Percentiles rank a stretch among this genome's conserved stretches.
phyloP scores from a whole-genome alignment of 108 stramenopile species.

The Aureococcus anophagefferens region DNA sequence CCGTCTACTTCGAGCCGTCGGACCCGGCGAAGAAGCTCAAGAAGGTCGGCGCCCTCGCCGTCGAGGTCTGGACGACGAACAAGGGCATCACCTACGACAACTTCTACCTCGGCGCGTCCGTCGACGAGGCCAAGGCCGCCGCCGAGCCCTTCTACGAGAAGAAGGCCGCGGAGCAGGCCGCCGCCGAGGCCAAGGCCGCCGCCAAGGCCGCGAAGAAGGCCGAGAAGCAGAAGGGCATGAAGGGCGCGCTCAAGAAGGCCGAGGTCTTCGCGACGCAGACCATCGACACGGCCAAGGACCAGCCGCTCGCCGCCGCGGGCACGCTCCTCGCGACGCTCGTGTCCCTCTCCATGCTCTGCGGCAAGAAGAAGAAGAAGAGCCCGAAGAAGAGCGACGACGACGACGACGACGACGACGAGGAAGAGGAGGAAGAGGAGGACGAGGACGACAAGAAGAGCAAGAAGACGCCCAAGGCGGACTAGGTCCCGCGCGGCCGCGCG shows the following conservation, averaged over 20 bases:
- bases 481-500: too few species aligned
- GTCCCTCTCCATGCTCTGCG: background rate
- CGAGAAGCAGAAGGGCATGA: background rate
- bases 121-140: background rate
- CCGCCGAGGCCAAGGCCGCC: slow-evolving; percentile 6
- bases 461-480: too few species aligned
- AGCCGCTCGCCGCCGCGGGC: slow-evolving; percentile 2
- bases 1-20: slow-evolving; percentile 32
- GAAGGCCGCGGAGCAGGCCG: slow-evolving; percentile 1
- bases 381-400: background rate
- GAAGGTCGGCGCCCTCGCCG: slow-evolving; percentile 15
- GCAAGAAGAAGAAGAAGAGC: background rate
- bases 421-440: background rate
- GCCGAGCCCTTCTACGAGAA: background rate
- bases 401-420: slow-evolving; percentile 13
- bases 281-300: background rate
- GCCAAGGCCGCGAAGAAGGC: background rate
- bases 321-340: background rate
- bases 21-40: slow-evolving; percentile 14
- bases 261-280: background rate
- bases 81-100: slow-evolving; percentile 26
- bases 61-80: slow-evolving; percentile 24
- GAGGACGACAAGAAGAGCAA: too few species aligned
- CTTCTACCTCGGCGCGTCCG: slow-evolving; percentile 18
- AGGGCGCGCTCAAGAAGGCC: background rate